Evolutionary conservation across 495 filamentous ascomycete genomes (phyloP), one percentile per base, ranked within the genome.

Genomic region (Penicillium desertorum): DNA sequence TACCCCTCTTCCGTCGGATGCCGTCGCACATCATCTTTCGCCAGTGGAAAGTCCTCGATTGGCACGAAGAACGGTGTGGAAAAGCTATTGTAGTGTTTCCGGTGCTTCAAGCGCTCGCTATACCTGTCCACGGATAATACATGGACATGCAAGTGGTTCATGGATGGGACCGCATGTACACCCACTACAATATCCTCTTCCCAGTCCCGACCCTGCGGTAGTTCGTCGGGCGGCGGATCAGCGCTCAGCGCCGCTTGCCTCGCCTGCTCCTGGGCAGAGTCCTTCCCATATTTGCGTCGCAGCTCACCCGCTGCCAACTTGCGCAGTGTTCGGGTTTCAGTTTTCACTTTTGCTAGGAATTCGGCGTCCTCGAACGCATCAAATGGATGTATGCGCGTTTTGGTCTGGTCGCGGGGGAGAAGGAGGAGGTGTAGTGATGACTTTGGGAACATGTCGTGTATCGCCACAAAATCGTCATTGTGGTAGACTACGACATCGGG

Each of bases 21-120:
- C 55, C 86, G 74, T 41, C 88, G 75, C 50, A 61, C 60, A 67
- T 92, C 89, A 45, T 86, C 78, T 45, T 72, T 47, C 0, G 76
- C 78, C 36, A 97, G 72, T 16, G 94, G 94, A 52, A 96, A 92
- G 50, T 90, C 89, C 19, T 84, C 86, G n/a, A 98, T 60, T 22
- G 79, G 75, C 3, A 97, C 80, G 25, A 98, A 86, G 67, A 98
- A 98, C n/a, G 80, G 79, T 34, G 91, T 96, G 20, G 84, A 80
- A 72, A 98, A 97, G 61, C 86, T 90, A 66, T 92, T 92, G 73
- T 97, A 98, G 75, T 98, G 94, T 67, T 92, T 95, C 53, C 82
- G 75, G 65, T 92, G 85, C 73, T 88, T 90, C 65, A 96, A 60
- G 25, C 76, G 79, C 32, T 86, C 81, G 44, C 86, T 89, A 53